phyloP scores from a whole-genome alignment of 495 filamentous ascomycete genomes.

The Penicillium canescens region DNA sequence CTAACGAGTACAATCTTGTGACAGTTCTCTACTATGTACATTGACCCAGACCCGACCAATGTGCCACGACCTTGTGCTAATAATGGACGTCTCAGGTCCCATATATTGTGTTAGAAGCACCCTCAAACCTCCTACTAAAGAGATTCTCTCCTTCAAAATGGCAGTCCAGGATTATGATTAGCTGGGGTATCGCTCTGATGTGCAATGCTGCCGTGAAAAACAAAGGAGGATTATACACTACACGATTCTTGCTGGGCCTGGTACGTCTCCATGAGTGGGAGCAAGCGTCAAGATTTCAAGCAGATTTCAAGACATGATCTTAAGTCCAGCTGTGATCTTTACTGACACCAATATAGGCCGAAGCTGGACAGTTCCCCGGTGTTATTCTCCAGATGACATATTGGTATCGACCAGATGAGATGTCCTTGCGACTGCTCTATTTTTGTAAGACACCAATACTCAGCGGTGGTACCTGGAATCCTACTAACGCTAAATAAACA shows the following conservation, averaged over 20 bases:
- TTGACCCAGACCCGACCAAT: background rate
- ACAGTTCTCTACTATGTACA: constrained; percentile 30
- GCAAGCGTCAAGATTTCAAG: background rate
- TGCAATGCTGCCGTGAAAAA: constrained; percentile 37
- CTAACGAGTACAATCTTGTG: constrained; percentile 30
- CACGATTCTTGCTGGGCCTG: constrained; percentile 35
- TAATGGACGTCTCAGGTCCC: constrained; percentile 29
- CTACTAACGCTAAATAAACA: constrained; percentile 19
- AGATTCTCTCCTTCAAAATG: constrained; percentile 31
- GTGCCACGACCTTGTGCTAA: constrained; percentile 9
- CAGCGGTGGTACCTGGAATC: background rate
- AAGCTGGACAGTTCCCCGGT: constrained; percentile 41
- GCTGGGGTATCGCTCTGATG: constrained; percentile 36
- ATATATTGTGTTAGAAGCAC: constrained; percentile 46
- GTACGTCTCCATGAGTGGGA: constrained; percentile 4
- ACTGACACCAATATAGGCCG: constrained; percentile 10
- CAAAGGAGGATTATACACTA: constrained; percentile 25
- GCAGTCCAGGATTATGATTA: constrained; percentile 37
- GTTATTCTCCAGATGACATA: constrained; percentile 33
- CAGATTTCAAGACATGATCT: background rate
- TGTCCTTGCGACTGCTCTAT: constrained; percentile 24
- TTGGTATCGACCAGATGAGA: constrained; percentile 42
- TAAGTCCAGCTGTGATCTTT: background rate
- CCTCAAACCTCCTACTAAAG: constrained; percentile 36
- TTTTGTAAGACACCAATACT: constrained; percentile 10